Evolutionary conservation across 129 eudicot genomes (phyloP).

Genomic region (Scalesia atractyloides): DNA sequence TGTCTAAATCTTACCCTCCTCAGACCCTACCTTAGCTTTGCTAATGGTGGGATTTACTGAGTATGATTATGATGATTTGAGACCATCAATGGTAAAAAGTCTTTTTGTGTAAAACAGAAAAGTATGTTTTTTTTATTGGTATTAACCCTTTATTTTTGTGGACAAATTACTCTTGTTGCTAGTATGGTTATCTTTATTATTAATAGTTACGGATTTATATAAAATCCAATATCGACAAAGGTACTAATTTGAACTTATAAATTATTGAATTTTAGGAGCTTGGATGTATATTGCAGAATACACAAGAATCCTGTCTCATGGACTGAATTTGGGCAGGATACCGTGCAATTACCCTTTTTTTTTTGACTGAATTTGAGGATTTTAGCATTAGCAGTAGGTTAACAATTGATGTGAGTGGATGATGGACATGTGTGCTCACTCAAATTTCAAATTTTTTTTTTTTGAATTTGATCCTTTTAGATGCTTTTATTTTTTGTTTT

Average conservation of each 20-base stretch:
- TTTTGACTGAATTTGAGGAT: too few species aligned
- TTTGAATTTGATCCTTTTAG: not conserved
- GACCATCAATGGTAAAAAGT: not conserved
- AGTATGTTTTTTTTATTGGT: not conserved
- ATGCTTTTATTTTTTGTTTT: not conserved
- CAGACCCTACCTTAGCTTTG: too few species aligned
- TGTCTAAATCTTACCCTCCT: too few species aligned
- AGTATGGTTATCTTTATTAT: not conserved
- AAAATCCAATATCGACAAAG: not conserved
- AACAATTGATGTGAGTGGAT: not conserved
- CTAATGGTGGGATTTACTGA: too few species aligned
- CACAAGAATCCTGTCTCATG: slow-evolving; percentile 4
- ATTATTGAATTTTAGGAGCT: slow-evolving; percentile 7
- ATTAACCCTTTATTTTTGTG: too few species aligned
- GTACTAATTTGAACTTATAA: not conserved
- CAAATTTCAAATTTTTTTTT: not conserved
- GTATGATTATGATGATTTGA: too few species aligned
- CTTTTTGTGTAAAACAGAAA: not conserved
- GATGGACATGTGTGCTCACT: not conserved
- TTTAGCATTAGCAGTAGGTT: not conserved
- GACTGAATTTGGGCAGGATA: slow-evolving; percentile 11
- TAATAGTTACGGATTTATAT: not conserved
- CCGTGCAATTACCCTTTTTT: too few species aligned
- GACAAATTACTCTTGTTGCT: not conserved
- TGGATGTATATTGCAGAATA: slow-evolving; percentile 18